Conservation (phyloP, 441 rosid genomes). For the Caryocar brasiliense region DNA sequence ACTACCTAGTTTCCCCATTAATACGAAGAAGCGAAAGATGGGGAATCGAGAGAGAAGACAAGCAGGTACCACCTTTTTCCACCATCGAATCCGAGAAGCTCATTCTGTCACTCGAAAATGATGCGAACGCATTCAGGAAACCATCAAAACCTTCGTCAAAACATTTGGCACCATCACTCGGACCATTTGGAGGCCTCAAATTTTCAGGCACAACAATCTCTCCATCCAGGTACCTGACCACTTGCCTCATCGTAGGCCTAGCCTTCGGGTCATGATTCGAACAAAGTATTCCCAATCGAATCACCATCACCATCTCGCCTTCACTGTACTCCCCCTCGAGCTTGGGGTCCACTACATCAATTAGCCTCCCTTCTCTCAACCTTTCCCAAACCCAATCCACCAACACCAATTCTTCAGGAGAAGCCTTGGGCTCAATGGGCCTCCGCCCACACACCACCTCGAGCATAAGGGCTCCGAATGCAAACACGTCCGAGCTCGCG, state of each 20-base stretch:
- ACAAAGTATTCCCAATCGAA: slow-evolving; percentile 68
- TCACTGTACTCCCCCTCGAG: slow-evolving; percentile 36
- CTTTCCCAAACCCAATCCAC: slow-evolving; percentile 68
- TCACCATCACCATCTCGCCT: slow-evolving; percentile 32
- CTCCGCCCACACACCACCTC: slow-evolving; percentile 73
- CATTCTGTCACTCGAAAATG: slow-evolving; percentile 17
- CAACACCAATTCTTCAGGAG: slow-evolving; percentile 44
- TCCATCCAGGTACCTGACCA: slow-evolving; percentile 46
- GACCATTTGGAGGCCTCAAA: slow-evolving; percentile 6
- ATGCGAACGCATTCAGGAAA: slow-evolving; percentile 14
- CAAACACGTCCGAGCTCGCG: slow-evolving; percentile 56
- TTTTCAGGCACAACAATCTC: slow-evolving; percentile 43
- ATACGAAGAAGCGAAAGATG: slow-evolving; percentile 15
- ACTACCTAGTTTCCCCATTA: slow-evolving; percentile 6
- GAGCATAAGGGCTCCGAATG: slow-evolving; percentile 67
- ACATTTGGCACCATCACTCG: not conserved
- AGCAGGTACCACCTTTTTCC: slow-evolving; percentile 9
- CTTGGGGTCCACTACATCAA: slow-evolving; percentile 37
- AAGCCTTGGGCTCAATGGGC: slow-evolving; percentile 50
- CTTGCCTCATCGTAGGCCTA: slow-evolving; percentile 67
- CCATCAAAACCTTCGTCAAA: slow-evolving; percentile 32
- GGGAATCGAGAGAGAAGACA: slow-evolving; percentile 22
- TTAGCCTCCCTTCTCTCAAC: slow-evolving; percentile 29
- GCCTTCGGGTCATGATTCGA: slow-evolving; percentile 36
- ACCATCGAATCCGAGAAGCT: slow-evolving; percentile 5